These are phyloP conservation scores for Debaryomyces sp. DNA, from an alignment of 1,139 yeast species.

Conservation along the genomic window DNA sequence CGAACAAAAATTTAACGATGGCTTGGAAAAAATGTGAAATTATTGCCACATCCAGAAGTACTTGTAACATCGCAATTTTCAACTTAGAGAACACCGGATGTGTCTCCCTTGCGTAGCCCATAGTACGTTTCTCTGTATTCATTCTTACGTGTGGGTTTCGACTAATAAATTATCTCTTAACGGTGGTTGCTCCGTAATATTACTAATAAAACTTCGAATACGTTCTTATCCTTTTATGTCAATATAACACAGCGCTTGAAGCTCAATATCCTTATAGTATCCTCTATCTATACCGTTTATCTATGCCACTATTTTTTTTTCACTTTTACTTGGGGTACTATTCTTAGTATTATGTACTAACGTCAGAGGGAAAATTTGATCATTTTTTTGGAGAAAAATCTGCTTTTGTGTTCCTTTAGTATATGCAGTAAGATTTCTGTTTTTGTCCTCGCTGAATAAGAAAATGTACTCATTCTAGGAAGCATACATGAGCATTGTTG, in stretches of 20 bases:
- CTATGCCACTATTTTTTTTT: background rate
- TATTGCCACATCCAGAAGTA: background rate
- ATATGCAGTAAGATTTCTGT: constrained; percentile 5
- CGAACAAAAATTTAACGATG: background rate
- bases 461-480: background rate
- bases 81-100: background rate
- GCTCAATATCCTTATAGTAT: background rate
- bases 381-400: constrained; percentile 5
- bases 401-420: background rate
- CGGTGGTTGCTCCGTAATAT: background rate
- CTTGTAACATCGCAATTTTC: background rate
- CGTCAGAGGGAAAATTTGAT: constrained; percentile 5
- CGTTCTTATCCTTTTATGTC: background rate
- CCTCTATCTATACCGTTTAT: background rate
- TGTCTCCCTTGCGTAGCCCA: background rate
- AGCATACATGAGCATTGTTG: background rate
- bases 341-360: background rate
- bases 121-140: background rate
- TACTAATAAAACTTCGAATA: background rate
- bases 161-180: background rate
- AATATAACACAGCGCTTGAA: background rate
- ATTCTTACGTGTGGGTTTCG: background rate
- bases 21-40: background rate
- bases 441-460: background rate
- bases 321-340: background rate